Evolutionary conservation across 306 rosid species (phyloP).

Genomic region (Inga laurina): DNA sequence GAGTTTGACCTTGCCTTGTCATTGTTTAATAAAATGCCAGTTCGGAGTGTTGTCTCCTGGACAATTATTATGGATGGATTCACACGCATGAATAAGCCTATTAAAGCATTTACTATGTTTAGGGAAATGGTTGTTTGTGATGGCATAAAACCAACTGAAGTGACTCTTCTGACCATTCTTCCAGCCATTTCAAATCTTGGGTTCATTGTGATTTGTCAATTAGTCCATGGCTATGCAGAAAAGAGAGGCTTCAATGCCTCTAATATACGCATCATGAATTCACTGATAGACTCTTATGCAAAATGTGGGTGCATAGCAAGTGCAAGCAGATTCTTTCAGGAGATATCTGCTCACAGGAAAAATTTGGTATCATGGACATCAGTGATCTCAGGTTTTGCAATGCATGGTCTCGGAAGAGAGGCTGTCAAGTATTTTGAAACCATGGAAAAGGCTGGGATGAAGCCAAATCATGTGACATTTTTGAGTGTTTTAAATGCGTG

Average conservation of each 20-base stretch:
- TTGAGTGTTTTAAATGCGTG: slow-evolving; percentile 70
- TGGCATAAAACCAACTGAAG: slow-evolving; percentile 55
- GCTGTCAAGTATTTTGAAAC: slow-evolving; percentile 49
- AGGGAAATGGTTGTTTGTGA: slow-evolving; percentile 53
- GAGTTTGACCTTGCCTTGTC: slow-evolving; percentile 55
- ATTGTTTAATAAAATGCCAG: slow-evolving; percentile 57
- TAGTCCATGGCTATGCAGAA: slow-evolving; percentile 65
- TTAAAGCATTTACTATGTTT: slow-evolving; percentile 54
- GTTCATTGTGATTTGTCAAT: slow-evolving; percentile 52
- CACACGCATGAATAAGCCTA: slow-evolving; percentile 49
- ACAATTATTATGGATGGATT: slow-evolving; percentile 67
- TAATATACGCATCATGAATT: slow-evolving; percentile 59
- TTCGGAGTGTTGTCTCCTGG: slow-evolving; percentile 68
- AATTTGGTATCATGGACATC: slow-evolving; percentile 77
- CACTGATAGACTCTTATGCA: slow-evolving; percentile 67
- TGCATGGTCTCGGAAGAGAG: slow-evolving; percentile 68
- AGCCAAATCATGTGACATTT: slow-evolving; percentile 61
- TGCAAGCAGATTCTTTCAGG: slow-evolving; percentile 51
- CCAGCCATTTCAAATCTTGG: slow-evolving; percentile 65
- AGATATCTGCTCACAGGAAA: slow-evolving; percentile 49
- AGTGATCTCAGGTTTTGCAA: slow-evolving; percentile 62
- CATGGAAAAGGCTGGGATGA: slow-evolving; percentile 64
- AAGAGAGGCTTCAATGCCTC: slow-evolving; percentile 61
- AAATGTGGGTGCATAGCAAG: slow-evolving; percentile 75
- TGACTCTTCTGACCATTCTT: slow-evolving; percentile 63